Evolutionary conservation across 345 rosid genomes (phyloP), one percentile per base, ranked within the genome.

Genomic region (Bretschneidera sinensis): DNA sequence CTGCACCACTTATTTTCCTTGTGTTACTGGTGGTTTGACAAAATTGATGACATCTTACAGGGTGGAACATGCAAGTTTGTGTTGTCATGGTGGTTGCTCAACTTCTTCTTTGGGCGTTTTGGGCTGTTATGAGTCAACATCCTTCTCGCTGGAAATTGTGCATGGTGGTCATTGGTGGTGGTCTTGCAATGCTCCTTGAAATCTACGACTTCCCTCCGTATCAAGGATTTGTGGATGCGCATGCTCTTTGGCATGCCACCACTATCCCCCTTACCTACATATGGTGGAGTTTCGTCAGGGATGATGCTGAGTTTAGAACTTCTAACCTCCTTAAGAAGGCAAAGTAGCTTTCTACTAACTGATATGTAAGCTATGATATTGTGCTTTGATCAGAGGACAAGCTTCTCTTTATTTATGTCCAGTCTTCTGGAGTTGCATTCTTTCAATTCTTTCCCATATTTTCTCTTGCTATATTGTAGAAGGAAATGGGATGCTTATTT

Each of bases 241-340:
- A 85, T 48, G 83, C 95, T 6, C 65, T 87, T 23, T 85, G 95
- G 95, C 95, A 85, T 47, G 86, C 87, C 0, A 66, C 77, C 1
- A 79, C 88, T 11, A 51, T 87, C 43, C 91, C 88, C 14, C 73
- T 87, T 3, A 73, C 95, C 54, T 71, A 69, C 61, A 63, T 82
- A 45, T 87, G 88, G 88, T 87, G 95, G 95, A 85, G 91, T 73
- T 87, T 87, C 74, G 75, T 81, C 59, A 71, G 78, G 60, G 95
- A 85, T 21, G 95, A 87, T 17, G 81, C 87, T 0, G 82, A 67
- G 69, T 73, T 85, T 51, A 70, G 75, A 55, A 79, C 91, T 16
- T 53, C 71, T 43, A 53, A 24, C 64, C 67, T 75, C 45, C 74
- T 81, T 66, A 68, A 72, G 76, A 74, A 82, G 74, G 64, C 81